phyloP scores from a whole-genome alignment of 1,284 basidiomycete species.

The Cystobasidiaceae sp. region DNA sequence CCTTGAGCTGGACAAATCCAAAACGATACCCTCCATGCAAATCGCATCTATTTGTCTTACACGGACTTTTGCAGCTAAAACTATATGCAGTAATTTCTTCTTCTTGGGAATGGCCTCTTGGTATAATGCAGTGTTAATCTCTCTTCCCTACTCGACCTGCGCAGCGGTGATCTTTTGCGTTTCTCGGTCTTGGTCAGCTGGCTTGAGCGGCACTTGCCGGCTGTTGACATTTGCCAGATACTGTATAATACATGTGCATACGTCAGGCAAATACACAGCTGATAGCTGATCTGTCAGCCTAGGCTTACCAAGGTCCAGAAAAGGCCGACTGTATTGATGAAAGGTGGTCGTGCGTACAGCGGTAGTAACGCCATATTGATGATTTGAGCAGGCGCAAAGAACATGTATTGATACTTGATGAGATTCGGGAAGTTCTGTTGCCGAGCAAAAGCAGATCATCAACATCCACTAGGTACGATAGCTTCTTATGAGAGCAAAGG shows the following conservation, averaged over 20 bases:
- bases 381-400: conserved; percentile 39
- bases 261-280: neutral
- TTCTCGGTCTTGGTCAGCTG: neutral
- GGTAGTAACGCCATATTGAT: conserved; percentile 41
- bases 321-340: conserved; percentile 39
- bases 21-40: too few relatives aligned
- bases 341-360: conserved; percentile 41
- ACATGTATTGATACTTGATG: conserved; percentile 33
- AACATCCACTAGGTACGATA: conserved; percentile 18
- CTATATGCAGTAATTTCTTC: neutral
- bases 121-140: neutral
- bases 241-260: neutral
- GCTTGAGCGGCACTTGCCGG: conserved; percentile 3
- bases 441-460: neutral
- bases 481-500: conserved; percentile 30
- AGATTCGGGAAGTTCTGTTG: conserved; percentile 21
- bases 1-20: too few relatives aligned
- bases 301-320: conserved; percentile 30
- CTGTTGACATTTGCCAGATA: conserved; percentile 16
- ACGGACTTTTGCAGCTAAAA: too few relatives aligned
- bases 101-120: neutral
- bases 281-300: neutral
- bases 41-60: too few relatives aligned
- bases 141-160: neutral
- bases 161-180: neutral